Evolutionary conservation across 306 rosid species (phyloP).

Genomic region (Macrotyloma uniflorum): DNA sequence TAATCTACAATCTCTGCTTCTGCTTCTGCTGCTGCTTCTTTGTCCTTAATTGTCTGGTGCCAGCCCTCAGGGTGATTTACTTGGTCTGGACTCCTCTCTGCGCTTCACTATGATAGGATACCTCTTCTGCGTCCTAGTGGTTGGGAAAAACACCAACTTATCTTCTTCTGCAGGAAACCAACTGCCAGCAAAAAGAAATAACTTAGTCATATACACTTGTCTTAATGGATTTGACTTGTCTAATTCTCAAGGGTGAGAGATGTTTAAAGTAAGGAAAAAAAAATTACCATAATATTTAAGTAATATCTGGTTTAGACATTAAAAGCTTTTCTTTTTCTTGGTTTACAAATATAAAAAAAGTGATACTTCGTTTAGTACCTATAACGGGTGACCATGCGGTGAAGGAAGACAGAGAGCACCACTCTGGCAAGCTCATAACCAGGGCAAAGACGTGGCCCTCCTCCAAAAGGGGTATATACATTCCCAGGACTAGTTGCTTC

Average conservation of each 20-base stretch:
- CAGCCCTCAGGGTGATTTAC: conserved; percentile 2
- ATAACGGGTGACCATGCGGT: conserved; percentile 73
- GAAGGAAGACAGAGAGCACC: conserved; percentile 89
- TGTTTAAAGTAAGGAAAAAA: background rate
- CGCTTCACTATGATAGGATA: conserved; percentile 75
- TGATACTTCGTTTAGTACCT: conserved; percentile 52
- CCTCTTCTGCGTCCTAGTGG: conserved; percentile 91
- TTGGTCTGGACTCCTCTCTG: conserved; percentile 29
- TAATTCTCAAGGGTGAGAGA: background rate
- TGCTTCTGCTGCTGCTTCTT: background rate
- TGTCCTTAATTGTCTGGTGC: background rate
- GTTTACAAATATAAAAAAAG: background rate
- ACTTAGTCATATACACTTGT: background rate
- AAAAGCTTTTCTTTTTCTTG: background rate
- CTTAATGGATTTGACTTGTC: background rate
- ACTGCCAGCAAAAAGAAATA: conserved; percentile 43
- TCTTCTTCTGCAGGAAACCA: conserved; percentile 96
- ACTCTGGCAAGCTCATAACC: conserved; percentile 96
- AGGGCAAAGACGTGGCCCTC: conserved; percentile 90
- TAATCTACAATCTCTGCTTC: conserved; percentile 34
- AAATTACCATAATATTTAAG: background rate
- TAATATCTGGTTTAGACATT: background rate
- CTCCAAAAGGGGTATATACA: conserved; percentile 89
- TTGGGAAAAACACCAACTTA: conserved; percentile 91
- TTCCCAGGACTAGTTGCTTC: conserved; percentile 52